A percentile compares a stretch with the other conserved stretches of the same genome.
phyloP scores from a whole-genome alignment of 768 basidiomycete genomes.

The Trametes villosa region DNA sequence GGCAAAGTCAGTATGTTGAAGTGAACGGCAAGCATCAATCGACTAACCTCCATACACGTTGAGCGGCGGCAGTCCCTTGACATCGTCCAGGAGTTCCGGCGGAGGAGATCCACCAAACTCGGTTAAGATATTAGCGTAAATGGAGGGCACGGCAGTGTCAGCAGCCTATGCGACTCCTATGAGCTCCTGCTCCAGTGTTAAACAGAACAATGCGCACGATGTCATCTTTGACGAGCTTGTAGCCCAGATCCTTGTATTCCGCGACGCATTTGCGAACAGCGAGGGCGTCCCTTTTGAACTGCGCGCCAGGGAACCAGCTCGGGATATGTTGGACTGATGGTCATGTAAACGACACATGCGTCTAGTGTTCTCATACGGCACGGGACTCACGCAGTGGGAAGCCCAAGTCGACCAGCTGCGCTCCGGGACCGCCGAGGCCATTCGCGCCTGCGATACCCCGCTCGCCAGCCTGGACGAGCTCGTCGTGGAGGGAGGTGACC shows the following conservation, averaged over 20 bases:
- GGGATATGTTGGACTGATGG: neutral
- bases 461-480: slow-evolving; percentile 28
- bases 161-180: neutral
- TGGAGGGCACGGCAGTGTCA: neutral
- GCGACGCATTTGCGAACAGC: neutral
- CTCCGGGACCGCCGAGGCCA: slow-evolving; percentile 21
- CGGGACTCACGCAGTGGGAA: slow-evolving; percentile 15
- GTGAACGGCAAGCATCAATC: neutral
- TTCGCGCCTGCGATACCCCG: slow-evolving; percentile 16
- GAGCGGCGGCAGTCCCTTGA: neutral
- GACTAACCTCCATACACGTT: slow-evolving; percentile 6
- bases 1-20: neutral
- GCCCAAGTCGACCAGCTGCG: slow-evolving; percentile 29
- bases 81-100: neutral
- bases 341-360: neutral
- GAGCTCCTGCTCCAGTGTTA: neutral
- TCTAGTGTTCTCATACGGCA: neutral
- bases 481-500: slow-evolving; percentile 33
- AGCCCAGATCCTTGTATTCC: neutral
- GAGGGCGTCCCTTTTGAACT: slow-evolving; percentile 21
- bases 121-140: neutral
- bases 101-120: neutral
- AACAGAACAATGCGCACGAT: neutral
- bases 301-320: slow-evolving; percentile 15
- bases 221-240: neutral